These are phyloP conservation scores for Stachybotrys echinatus DNA, from an alignment of 2,329 filamentous ascomycete genomes.

Conservation along the genomic window DNA sequence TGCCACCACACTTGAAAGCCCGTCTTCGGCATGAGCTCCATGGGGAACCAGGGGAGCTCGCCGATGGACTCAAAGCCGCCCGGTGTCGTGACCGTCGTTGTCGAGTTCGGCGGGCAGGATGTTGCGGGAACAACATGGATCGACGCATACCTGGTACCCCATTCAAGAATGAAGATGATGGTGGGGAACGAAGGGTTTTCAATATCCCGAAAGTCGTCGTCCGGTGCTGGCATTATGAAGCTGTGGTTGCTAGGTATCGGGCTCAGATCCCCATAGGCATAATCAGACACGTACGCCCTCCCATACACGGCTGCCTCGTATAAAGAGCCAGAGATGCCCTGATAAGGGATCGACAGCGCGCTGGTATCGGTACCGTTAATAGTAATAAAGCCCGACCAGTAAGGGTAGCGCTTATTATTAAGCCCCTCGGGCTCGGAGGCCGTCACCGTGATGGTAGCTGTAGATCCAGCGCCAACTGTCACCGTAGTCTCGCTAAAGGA, in stretches of 20 bases:
- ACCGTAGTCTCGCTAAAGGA: constrained; percentile 28
- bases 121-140: background rate
- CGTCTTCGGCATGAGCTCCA: background rate
- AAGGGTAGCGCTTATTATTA: constrained; percentile 23
- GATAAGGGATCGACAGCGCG: constrained; percentile 28
- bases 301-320: background rate
- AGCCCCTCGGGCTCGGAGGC: constrained; percentile 23
- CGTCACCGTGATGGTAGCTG: constrained; percentile 20
- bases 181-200: background rate
- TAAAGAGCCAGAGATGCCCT: constrained; percentile 23
- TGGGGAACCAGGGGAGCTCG: background rate
- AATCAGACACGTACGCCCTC: background rate
- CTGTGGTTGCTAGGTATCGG: background rate
- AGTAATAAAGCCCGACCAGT: constrained; percentile 36
- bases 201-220: background rate
- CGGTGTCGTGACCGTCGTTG: background rate
- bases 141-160: background rate
- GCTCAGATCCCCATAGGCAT: background rate
- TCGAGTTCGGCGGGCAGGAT: background rate
- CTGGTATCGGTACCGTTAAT: constrained; percentile 28
- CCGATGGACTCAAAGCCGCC: background rate
- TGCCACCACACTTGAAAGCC: constrained; percentile 22
- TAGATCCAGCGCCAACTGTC: constrained; percentile 20
- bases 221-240: background rate
- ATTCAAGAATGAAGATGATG: background rate